These are phyloP conservation scores for Dictyostelium citrinum DNA, from an alignment of 78 protist species.

Conservation along the genomic window DNA sequence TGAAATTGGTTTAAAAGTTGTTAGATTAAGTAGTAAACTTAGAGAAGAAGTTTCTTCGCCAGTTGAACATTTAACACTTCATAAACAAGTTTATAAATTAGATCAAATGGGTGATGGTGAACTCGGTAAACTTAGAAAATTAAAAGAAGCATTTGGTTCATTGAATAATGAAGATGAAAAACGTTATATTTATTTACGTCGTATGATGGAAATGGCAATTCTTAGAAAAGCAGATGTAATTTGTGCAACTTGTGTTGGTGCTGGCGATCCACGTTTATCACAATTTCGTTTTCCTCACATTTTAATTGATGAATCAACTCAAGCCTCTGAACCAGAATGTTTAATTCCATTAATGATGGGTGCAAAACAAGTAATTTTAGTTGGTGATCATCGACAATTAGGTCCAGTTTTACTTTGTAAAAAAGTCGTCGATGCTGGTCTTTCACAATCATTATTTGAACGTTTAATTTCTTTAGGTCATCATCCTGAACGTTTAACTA, in stretches of 20 bases:
- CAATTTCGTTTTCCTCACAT: constrained; percentile 91
- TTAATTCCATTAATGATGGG: constrained; percentile 98
- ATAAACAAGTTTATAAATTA: constrained; percentile 90
- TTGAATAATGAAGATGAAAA: constrained; percentile 82
- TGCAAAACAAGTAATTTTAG: constrained; percentile 94
- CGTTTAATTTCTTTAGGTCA: constrained; percentile 95
- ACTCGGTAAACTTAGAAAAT: constrained; percentile 88
- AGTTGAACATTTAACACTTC: constrained; percentile 96
- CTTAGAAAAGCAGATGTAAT: constrained; percentile 97
- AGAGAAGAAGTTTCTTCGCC: constrained; percentile 95
- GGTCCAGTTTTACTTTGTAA: constrained; percentile 99
- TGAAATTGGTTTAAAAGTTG: constrained; percentile 97
- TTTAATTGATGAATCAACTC: constrained; percentile 98
- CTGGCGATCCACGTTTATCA: constrained; percentile 98
- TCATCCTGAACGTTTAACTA: constrained; percentile 96
- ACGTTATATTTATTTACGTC: constrained; percentile 41
- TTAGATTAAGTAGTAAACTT: constrained; percentile 96
- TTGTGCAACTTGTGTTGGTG: constrained; percentile 98
- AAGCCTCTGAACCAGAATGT: constrained; percentile 99
- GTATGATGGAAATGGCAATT: constrained; percentile 89
- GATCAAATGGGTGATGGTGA: constrained; percentile 81
- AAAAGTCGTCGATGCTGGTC: constrained; percentile 97
- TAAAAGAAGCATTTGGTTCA: constrained; percentile 88
- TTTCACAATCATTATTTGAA: constrained; percentile 98
- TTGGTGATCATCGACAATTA: constrained; percentile 94